Base-by-base conservation (phyloP, 148 eudicot species). In the Camellia lanceoleosa region DNA sequence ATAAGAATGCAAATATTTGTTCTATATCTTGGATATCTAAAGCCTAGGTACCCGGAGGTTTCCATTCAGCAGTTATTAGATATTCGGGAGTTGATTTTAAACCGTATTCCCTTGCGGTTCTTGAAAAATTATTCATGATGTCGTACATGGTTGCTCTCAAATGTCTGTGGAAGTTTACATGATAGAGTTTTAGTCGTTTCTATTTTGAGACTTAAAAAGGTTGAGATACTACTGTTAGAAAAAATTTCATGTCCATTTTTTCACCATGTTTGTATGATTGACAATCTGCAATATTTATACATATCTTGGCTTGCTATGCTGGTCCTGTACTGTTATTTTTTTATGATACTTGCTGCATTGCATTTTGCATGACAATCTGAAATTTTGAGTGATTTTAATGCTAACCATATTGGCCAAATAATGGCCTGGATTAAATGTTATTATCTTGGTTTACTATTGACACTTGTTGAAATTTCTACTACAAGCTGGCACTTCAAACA, bases 401-500 rank as follows among this genome's bases (percentile, higher is more conserved):
- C 38, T 30, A 30, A 30, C 38, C 38, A 30, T 30, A 30, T 30
- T 30, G 38, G 38, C 38, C 38, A 30, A 30, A 30, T 1, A 30
- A 30, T 30, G 38, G 38, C 38, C 1, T 1, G 38, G 38, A 30
- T 30, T 30, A 30, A 30, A 30, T 30, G 9, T 0, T 8, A 38
- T 55, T 79, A 52, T 69, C 44, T 10, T 66, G 49, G 9, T 65
- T 61, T 61, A n/a, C 54, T 30, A 61, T 65, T 30, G 59, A 47
- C 61, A 20, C 73, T 3, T 30, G 38, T 41, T 70, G 52, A 42
- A 30, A 30, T 30, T 66, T 10, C 73, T 63, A 14, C 4, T 30
- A 30, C 38, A 30, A 30, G 38, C 81, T 79, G 71, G 78, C 73
- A 23, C 10, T 51, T 41, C 52, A 30, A 61, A 59, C 61, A 20